Evolutionary conservation across 192 early-diverging fungal genomes (phyloP).

Genomic region (Endogone sp.): DNA sequence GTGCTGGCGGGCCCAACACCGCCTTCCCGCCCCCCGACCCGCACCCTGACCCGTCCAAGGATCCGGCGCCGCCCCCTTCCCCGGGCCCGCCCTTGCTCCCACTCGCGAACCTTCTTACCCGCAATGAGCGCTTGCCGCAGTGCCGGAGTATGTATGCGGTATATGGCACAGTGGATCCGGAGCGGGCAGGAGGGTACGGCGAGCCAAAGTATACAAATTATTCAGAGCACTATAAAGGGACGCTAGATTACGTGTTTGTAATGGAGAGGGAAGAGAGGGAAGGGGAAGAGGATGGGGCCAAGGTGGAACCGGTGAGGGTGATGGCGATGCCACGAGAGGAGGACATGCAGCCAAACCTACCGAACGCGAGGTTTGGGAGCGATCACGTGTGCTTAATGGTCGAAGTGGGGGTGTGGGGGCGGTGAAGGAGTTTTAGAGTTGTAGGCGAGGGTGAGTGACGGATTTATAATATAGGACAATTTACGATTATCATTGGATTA

Average conservation of each 20-base stretch:
- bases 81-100: background rate
- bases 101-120: background rate
- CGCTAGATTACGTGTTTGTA: constrained; percentile 31
- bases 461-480: too few relatives aligned
- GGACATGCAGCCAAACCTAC: constrained; percentile 19
- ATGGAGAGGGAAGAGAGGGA: background rate
- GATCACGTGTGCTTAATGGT: constrained; percentile 27
- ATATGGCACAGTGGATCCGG: constrained; percentile 4
- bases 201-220: constrained; percentile 32
- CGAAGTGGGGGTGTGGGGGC: background rate
- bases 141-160: constrained; percentile 18
- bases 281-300: background rate
- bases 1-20: background rate
- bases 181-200: background rate
- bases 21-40: background rate
- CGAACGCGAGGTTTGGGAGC: constrained; percentile 27
- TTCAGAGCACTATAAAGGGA: constrained; percentile 19
- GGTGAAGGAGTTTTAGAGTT: too few relatives aligned
- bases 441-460: too few relatives aligned
- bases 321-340: constrained; percentile 15
- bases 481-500: too few relatives aligned
- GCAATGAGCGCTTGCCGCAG: background rate
- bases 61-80: background rate
- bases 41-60: too few relatives aligned
- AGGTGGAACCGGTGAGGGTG: background rate